Conservation (phyloP, 2,329 filamentous ascomycete genomes). For the Fusarium sambucinum region DNA sequence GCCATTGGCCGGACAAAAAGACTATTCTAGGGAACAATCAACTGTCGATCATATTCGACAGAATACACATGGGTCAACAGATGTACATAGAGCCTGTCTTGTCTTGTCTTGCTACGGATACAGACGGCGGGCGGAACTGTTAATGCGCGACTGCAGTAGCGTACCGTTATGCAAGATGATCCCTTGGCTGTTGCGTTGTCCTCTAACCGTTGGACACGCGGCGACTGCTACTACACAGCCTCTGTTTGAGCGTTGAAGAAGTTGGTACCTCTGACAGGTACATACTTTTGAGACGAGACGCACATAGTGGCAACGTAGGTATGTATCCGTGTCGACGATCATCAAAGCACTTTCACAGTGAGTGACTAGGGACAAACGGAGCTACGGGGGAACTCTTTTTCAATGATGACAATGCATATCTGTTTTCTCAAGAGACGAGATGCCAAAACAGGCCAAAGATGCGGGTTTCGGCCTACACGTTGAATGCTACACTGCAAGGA, state of each 20-base stretch:
- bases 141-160: constrained; percentile 13
- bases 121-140: constrained; percentile 5
- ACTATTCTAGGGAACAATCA: constrained; percentile 30
- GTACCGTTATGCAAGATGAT: constrained; percentile 28
- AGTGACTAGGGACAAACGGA: constrained; percentile 14
- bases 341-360: constrained; percentile 6
- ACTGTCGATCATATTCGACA: constrained; percentile 21
- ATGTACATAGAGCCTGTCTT: constrained; percentile 10
- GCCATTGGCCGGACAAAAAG: not conserved
- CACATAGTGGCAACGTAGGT: constrained; percentile 3
- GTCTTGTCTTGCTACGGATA: not conserved
- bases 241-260: not conserved
- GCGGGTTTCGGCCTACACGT: constrained; percentile 4
- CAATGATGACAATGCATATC: constrained; percentile 13
- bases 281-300: not conserved
- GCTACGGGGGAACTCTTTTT: not conserved
- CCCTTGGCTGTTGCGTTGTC: constrained; percentile 18
- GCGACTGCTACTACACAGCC: constrained; percentile 22
- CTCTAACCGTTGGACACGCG: constrained; percentile 38
- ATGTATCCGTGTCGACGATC: constrained; percentile 25
- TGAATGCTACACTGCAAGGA: constrained; percentile 6
- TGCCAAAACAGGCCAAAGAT: constrained; percentile 17
- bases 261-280: not conserved
- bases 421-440: constrained; percentile 6
- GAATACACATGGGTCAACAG: not conserved